Percentiles rank a stretch among this genome's conserved stretches.
Conservation (phyloP, 2,329 filamentous ascomycete species). For the Calonectria fujianensis region DNA sequence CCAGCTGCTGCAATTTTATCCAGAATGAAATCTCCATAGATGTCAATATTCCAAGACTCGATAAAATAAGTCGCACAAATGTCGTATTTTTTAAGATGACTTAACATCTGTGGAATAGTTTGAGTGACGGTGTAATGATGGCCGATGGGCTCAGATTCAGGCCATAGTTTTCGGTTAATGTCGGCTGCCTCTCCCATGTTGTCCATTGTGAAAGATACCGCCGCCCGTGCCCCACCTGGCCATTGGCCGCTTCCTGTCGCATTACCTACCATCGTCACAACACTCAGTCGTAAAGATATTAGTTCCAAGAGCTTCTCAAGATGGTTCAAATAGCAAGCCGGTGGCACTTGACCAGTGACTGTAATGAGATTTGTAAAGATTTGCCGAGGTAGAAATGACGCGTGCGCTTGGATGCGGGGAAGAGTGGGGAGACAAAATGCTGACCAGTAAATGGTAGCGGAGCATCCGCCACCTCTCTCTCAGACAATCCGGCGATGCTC, state of each 20-base stretch:
- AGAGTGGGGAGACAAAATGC: neutral
- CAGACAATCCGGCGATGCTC: neutral
- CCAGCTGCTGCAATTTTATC: constrained; percentile 13
- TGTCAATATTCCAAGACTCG: constrained; percentile 32
- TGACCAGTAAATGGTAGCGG: neutral
- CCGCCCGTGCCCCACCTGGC: constrained; percentile 25
- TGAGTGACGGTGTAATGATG: constrained; percentile 21
- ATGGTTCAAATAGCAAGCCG: neutral
- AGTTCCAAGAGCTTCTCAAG: neutral
- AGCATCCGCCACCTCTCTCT: neutral
- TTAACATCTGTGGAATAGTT: constrained; percentile 17
- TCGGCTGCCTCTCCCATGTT: constrained; percentile 36
- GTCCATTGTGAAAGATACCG: constrained; percentile 31
- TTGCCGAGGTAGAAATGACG: constrained; percentile 1
- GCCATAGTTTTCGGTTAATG: constrained; percentile 27
- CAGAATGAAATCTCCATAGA: constrained; percentile 32
- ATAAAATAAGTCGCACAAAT: constrained; percentile 30
- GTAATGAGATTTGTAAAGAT: neutral
- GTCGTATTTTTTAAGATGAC: constrained; percentile 17
- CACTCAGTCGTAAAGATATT: neutral
- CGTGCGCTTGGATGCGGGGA: neutral
- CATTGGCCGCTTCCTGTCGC: constrained; percentile 5
- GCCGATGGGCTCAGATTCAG: constrained; percentile 21
- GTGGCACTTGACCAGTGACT: neutral
- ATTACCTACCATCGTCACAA: neutral